Evolutionary conservation across 2,329 filamentous ascomycete species (phyloP).

Genomic region (Malbranchea zuffiana): DNA sequence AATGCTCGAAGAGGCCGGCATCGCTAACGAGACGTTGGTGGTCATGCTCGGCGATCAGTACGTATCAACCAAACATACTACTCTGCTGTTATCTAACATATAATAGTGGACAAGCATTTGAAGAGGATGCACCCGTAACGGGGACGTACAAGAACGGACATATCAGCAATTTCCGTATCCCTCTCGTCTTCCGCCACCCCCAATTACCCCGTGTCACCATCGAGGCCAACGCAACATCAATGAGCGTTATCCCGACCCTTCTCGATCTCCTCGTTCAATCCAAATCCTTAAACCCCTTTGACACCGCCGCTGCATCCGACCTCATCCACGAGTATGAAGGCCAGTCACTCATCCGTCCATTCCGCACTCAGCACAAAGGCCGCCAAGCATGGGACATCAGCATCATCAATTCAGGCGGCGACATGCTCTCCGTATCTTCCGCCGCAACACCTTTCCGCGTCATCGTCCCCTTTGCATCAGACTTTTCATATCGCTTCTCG

Average conservation of each 20-base stretch:
- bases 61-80: slow-evolving; percentile 7
- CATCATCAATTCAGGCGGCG: slow-evolving; percentile 25
- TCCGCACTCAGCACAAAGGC: slow-evolving; percentile 24
- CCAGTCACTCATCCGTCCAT: slow-evolving; percentile 38
- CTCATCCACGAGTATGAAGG: slow-evolving; percentile 38
- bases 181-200: slow-evolving; percentile 37
- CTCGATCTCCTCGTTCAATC: slow-evolving; percentile 36
- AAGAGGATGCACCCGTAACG: slow-evolving; percentile 29
- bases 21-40: slow-evolving; percentile 37
- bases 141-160: slow-evolving; percentile 37
- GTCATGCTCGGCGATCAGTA: slow-evolving; percentile 39
- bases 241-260: slow-evolving; percentile 38
- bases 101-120: slow-evolving; percentile 33
- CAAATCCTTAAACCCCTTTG: slow-evolving; percentile 27
- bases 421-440: slow-evolving; percentile 55
- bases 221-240: slow-evolving; percentile 31
- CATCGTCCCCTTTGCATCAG: slow-evolving; percentile 71
- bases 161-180: slow-evolving; percentile 36
- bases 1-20: slow-evolving; percentile 34
- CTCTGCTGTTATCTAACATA: slow-evolving; percentile 2
- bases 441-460: slow-evolving; percentile 69
- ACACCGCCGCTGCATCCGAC: slow-evolving; percentile 27
- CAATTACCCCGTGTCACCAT: slow-evolving; percentile 33
- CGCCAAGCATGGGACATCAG: slow-evolving; percentile 27
- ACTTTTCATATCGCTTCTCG: slow-evolving; percentile 40